Evolutionary conservation across 163 green algal species (phyloP), one percentile per base, ranked within the genome.

Genomic region (Scenedesmus sp.): DNA sequence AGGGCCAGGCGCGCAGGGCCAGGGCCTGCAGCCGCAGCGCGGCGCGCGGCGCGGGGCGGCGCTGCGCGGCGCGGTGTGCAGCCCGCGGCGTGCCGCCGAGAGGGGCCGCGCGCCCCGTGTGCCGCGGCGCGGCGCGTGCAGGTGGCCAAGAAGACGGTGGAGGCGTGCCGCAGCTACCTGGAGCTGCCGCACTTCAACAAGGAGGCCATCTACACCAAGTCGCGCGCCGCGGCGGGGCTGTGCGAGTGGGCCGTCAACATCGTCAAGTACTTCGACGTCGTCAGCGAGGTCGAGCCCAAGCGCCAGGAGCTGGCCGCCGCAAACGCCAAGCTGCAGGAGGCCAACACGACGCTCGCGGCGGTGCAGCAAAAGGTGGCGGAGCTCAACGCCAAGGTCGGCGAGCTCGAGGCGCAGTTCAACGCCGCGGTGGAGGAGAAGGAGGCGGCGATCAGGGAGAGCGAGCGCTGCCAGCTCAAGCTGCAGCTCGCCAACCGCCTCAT

Each of bases 161-260:
- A 96, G 17, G 91, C 89, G 6, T 92, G 85, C 63, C 84, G 92
- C 28, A 74, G 82, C 11, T 94, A 92, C 83, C 76, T 93, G 47
- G 84, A 90, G 71, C 81, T 93, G 71, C 82, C 83, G 13, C 83
- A 92, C 74, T 93, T 94, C 84, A 92, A 91, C 75, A 77, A 80
- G 51, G 90, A 95, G 15, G 72, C 83, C 51, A 96, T 96, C 39
- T 88, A 82, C 60, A 94, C 88, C 77, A 96, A 96, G 87, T 94
- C 88, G 20, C 84, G 85, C 6, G 92, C 92, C 1, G 92, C 92
- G 6, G 91, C 91, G 24, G 92, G 92, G 48, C 80, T 96, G 67
- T 95, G 92, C 81, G 91, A 95, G 54, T 96, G 90, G 89, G 69
- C 69, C 14, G 89, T 94, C 83, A 95, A 95, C 87, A 96, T 96